phyloP scores from a whole-genome alignment of 2,329 filamentous ascomycete genomes.

The Periconia sp. region DNA sequence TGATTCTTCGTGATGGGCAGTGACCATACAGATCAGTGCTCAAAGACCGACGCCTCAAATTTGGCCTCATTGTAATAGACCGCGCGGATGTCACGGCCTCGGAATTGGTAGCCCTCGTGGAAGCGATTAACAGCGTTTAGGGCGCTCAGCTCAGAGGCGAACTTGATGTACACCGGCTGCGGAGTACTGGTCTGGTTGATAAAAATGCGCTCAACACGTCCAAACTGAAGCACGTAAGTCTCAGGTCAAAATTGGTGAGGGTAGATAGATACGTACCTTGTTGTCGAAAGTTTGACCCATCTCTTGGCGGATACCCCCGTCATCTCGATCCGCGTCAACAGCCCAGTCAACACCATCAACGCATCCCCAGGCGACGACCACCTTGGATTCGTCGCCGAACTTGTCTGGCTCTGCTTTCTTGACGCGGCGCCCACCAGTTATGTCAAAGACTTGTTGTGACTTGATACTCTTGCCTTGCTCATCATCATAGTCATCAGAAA shows the following conservation, averaged over 20 bases:
- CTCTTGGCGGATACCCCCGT: constrained; percentile 78
- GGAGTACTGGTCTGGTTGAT: constrained; percentile 65
- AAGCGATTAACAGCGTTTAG: constrained; percentile 89
- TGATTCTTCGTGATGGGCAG: no score
- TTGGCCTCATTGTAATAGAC: constrained; percentile 81
- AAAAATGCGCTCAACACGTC: constrained; percentile 78
- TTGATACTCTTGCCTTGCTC: constrained; percentile 57
- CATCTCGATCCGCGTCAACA: constrained; percentile 70
- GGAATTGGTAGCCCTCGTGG: constrained; percentile 90
- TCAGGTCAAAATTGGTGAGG: constrained; percentile 7
- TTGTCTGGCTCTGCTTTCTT: constrained; percentile 43
- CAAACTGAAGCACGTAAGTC: constrained; percentile 64
- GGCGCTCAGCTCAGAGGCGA: constrained; percentile 83
- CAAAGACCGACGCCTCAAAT: constrained; percentile 67
- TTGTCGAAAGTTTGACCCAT: constrained; percentile 93
- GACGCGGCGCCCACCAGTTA: constrained; percentile 72
- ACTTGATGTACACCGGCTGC: constrained; percentile 86
- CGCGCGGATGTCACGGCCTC: constrained; percentile 82
- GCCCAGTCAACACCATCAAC: constrained; percentile 82
- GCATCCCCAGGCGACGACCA: constrained; percentile 85
- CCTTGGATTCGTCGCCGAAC: constrained; percentile 71
- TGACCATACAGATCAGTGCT: constrained; percentile 27
- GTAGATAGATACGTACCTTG: constrained; percentile 65
- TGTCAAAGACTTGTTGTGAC: constrained; percentile 63
- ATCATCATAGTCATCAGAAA: constrained; percentile 27